Base-by-base conservation (phyloP, 129 eudicot species). In the Glebionis coronaria region DNA sequence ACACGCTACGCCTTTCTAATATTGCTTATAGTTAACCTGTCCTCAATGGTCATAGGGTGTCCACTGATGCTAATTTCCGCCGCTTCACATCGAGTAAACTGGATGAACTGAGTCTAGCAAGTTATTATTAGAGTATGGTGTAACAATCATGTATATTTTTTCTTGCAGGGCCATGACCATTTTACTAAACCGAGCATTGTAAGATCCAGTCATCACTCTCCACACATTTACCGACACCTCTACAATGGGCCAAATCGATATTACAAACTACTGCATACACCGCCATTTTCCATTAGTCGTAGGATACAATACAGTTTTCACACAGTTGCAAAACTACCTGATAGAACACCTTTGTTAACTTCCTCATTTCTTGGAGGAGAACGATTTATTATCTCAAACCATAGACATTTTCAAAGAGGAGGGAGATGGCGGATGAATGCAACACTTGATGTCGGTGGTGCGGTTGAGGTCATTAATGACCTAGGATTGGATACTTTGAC, bases 401-500 rank as follows among this genome's bases (percentile, higher is more conserved):
- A 55, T 27, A 75, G 57, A 77, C 56, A 71, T 51, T 49, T 21
- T 52, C 60, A 23, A 49, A 74, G 63, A 29, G 66, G 72, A 28
- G 71, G 72, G 49, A 67, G 75, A 60, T 76, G 74, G 42, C 57
- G 66, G 68, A 68, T 86, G 66, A 82, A 72, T 68, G 85, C 84
- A 54, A 25, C 82, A 31, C 61, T 84, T 64, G 97, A 91, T 59
- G 95, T 92, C 53, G 81, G 91, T 42, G 71, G 74, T 68, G 98
- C 96, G 53, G 76, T 88, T 74, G 98, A 92, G 57, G 95, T 88
- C 70, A 83, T 92, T 71, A 92, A 92, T 79, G 98, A 92, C 71
- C 65, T 92, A 68, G 98, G 98, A 21, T 66, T 86, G 80, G 98
- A 92, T 81, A 92, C 98, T 46, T 77, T 92, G 74, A 92, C 98